Conservation (phyloP, 805 yeast species). For the Saccharomycopsis malanga region DNA sequence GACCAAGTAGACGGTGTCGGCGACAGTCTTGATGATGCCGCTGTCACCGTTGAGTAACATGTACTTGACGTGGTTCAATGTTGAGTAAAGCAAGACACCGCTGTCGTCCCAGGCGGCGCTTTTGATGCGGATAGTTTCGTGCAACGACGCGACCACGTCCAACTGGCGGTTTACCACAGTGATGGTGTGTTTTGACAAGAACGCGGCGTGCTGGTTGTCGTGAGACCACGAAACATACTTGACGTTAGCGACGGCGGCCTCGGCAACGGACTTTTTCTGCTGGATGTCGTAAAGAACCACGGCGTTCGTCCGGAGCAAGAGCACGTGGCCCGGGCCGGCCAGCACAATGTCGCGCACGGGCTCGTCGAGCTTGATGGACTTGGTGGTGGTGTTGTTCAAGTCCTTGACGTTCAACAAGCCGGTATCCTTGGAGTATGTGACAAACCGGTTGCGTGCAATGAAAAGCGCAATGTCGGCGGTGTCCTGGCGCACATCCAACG, state of each 20-base stretch:
- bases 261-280: constrained; percentile 73
- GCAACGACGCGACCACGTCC: constrained; percentile 75
- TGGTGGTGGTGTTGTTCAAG: constrained; percentile 73
- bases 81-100: constrained; percentile 85
- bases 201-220: constrained; percentile 81
- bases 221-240: constrained; percentile 86
- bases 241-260: constrained; percentile 64
- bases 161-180: constrained; percentile 77
- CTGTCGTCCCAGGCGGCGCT: constrained; percentile 97
- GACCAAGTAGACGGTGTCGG: constrained; percentile 76
- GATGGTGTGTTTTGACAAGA: constrained; percentile 86
- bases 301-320: constrained; percentile 62
- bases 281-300: constrained; percentile 88
- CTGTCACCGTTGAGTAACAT: constrained; percentile 88
- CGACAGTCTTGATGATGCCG: constrained; percentile 91
- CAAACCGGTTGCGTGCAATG: constrained; percentile 92
- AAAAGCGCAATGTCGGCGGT: constrained; percentile 81
- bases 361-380: constrained; percentile 63
- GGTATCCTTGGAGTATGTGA: constrained; percentile 58
- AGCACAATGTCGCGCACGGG: constrained; percentile 63
- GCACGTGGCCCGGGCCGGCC: constrained; percentile 78
- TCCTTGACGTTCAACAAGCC: constrained; percentile 78
- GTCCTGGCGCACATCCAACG: constrained; percentile 72
- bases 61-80: constrained; percentile 93
- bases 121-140: constrained; percentile 94